Evolutionary conservation across 805 yeast genomes (phyloP).

Genomic region (Zygosaccharomyces rouxii): DNA sequence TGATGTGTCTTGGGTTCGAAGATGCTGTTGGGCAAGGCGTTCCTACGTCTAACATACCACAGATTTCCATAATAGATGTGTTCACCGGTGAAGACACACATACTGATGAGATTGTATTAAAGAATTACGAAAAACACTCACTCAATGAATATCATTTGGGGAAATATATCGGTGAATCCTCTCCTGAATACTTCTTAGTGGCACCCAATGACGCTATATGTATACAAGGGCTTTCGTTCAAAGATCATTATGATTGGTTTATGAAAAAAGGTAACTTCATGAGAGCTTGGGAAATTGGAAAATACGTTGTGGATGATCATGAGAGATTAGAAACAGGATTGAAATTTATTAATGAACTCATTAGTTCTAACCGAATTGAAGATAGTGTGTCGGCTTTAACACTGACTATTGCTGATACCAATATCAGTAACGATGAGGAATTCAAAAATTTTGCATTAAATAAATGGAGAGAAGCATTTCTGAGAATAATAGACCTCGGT

Average conservation of each 20-base stretch:
- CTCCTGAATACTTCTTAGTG: constrained; percentile 54
- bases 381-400: constrained; percentile 50
- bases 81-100: constrained; percentile 65
- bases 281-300: constrained; percentile 79
- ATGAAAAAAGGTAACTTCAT: constrained; percentile 47
- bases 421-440: constrained; percentile 19
- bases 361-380: constrained; percentile 48
- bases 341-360: constrained; percentile 42
- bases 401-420: constrained; percentile 35
- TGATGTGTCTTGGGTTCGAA: constrained; percentile 41
- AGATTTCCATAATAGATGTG: constrained; percentile 63
- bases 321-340: constrained; percentile 60
- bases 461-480: constrained; percentile 66
- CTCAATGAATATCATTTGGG: constrained; percentile 76
- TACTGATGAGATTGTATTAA: constrained; percentile 72
- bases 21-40: constrained; percentile 27
- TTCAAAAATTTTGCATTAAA: constrained; percentile 26
- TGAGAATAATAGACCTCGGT: constrained; percentile 45
- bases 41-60: constrained; percentile 61
- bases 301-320: constrained; percentile 45
- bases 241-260: constrained; percentile 74
- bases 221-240: constrained; percentile 63
- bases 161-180: constrained; percentile 39
- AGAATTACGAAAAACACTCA: constrained; percentile 54
- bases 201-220: constrained; percentile 79